phyloP scores from a whole-genome alignment of 176 grass and related monocot species.

The Zizania latifolia region DNA sequence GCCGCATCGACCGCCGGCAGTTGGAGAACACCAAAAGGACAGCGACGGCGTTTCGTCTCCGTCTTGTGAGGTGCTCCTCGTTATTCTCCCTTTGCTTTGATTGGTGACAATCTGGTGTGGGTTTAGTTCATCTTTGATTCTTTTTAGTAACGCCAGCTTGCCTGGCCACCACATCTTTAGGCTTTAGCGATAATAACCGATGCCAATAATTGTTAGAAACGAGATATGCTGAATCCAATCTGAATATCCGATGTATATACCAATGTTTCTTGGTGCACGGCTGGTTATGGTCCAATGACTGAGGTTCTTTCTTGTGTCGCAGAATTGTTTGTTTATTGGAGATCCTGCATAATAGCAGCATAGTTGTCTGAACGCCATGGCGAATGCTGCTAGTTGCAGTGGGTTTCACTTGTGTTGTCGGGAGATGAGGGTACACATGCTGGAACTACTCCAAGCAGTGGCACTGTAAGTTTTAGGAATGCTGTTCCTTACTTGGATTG shows the following conservation, averaged over 20 bases:
- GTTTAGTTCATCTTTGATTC: background rate
- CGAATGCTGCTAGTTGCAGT: constrained; percentile 16
- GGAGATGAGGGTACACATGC: constrained; percentile 46
- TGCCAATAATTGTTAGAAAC: background rate
- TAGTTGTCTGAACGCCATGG: background rate
- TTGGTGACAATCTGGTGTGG: background rate
- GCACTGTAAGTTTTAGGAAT: constrained; percentile 45
- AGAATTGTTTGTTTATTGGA: constrained; percentile 27
- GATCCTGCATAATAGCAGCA: constrained; percentile 17
- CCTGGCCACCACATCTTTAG: background rate
- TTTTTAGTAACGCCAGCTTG: background rate
- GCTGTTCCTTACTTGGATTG: constrained; percentile 1
- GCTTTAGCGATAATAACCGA: background rate
- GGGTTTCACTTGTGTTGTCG: constrained; percentile 56
- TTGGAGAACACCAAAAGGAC: background rate
- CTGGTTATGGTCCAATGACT: background rate
- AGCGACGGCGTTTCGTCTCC: constrained; percentile 27
- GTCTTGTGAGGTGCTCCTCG: constrained; percentile 37
- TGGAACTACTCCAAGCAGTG: constrained; percentile 14
- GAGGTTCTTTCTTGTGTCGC: constrained; percentile 7
- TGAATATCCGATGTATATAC: background rate
- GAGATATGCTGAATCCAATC: background rate
- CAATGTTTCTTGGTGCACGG: background rate
- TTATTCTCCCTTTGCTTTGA: background rate
- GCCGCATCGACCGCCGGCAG: constrained; percentile 31